Evolutionary conservation across 1,139 yeast genomes (phyloP).

Genomic region (Kurtzmaniella natalensis): DNA sequence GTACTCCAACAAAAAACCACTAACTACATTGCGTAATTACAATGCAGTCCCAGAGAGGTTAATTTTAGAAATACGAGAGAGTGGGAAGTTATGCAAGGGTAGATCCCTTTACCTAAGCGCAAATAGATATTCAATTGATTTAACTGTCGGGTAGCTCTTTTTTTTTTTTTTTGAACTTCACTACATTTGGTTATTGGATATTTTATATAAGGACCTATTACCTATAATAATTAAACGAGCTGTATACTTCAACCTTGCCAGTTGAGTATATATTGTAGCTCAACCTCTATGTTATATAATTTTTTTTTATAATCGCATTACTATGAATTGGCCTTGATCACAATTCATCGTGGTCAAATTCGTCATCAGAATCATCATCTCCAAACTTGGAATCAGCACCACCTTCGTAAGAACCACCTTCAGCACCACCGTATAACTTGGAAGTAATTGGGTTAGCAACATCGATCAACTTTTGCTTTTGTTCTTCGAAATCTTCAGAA

Average conservation of each 20-base stretch:
- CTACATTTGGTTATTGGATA: too few relatives aligned
- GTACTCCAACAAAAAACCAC: too few relatives aligned
- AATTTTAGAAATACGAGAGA: too few relatives aligned
- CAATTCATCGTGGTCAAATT: constrained; percentile 57
- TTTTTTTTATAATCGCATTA: background rate
- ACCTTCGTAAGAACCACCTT: constrained; percentile 38
- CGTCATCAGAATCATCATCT: constrained; percentile 61
- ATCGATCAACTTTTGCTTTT: constrained; percentile 78
- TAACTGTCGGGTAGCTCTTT: too few relatives aligned
- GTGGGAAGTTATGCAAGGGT: too few relatives aligned
- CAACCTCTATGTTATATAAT: background rate
- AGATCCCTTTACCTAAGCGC: too few relatives aligned
- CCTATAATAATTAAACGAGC: constrained; percentile 2
- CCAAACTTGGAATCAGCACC: constrained; percentile 45
- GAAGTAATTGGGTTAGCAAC: constrained; percentile 91
- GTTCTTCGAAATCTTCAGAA: constrained; percentile 91
- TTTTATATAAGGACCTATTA: too few relatives aligned
- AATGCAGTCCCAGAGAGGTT: too few relatives aligned
- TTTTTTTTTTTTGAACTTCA: too few relatives aligned
- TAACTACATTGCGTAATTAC: too few relatives aligned
- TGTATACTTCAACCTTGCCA: background rate
- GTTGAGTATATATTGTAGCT: background rate
- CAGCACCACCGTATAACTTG: constrained; percentile 70
- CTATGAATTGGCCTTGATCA: constrained; percentile 15
- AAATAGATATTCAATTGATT: too few relatives aligned